These are phyloP conservation scores for Multifurca ochricompacta DNA, from an alignment of 768 basidiomycete genomes.

Conservation along the genomic window DNA sequence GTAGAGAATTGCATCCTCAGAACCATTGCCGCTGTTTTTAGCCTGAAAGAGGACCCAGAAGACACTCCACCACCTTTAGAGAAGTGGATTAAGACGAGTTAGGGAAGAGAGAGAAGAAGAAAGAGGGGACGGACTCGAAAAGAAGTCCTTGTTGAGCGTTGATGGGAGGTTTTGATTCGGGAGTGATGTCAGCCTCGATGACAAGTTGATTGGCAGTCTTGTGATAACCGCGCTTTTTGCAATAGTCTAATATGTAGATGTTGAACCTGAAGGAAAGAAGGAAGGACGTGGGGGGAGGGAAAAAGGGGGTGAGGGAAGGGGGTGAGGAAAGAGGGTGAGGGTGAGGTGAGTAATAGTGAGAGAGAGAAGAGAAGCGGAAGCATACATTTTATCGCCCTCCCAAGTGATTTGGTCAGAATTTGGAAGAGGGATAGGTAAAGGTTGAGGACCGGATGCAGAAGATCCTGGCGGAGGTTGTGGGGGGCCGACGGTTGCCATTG, in stretches of 20 bases:
- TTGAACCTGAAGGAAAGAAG: constrained; percentile 54
- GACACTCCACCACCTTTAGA: constrained; percentile 76
- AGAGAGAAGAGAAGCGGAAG: constrained; percentile 13
- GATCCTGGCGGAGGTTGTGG: constrained; percentile 10
- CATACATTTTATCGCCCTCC: constrained; percentile 83
- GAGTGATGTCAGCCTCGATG: constrained; percentile 55
- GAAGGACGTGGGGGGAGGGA: constrained; percentile 27
- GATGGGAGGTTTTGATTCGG: constrained; percentile 64
- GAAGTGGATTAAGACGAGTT: constrained; percentile 17
- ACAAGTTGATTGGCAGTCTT: constrained; percentile 66
- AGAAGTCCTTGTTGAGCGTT: constrained; percentile 76
- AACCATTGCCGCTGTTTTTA: constrained; percentile 56
- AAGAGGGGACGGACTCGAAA: constrained; percentile 54
- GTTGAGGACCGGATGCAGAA: constrained; percentile 15
- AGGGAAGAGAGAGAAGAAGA: constrained; percentile 8
- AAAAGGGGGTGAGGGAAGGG: background rate
- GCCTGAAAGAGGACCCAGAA: constrained; percentile 83
- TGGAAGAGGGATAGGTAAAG: constrained; percentile 14
- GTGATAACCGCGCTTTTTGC: constrained; percentile 66
- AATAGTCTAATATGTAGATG: constrained; percentile 85
- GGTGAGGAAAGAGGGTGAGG: background rate
- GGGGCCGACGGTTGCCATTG: constrained; percentile 16
- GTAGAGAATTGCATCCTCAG: constrained; percentile 69
- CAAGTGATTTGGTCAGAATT: constrained; percentile 40
- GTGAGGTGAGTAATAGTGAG: background rate